Conservation (phyloP, 345 rosid species). For the Salix purpurea region DNA sequence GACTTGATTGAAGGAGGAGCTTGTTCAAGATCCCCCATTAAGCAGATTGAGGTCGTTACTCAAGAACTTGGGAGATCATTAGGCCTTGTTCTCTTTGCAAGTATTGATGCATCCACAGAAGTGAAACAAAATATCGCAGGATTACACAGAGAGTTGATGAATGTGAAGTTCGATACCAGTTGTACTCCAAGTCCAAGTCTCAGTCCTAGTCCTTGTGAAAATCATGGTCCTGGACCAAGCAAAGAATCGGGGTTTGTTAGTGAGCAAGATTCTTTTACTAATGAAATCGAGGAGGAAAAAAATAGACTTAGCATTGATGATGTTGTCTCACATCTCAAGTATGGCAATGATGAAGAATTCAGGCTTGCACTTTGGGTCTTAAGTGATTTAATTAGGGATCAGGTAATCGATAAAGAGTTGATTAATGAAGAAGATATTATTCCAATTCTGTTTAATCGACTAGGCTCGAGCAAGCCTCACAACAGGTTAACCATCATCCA, state of each 20-base stretch:
- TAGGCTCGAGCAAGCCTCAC: slow-evolving; percentile 35
- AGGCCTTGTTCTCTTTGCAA: slow-evolving; percentile 61
- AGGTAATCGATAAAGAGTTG: slow-evolving; percentile 39
- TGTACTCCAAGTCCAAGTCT: slow-evolving; percentile 28
- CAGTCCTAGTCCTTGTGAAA: slow-evolving; percentile 21
- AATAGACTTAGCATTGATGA: slow-evolving; percentile 37
- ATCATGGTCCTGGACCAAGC: slow-evolving; percentile 23
- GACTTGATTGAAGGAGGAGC: slow-evolving; percentile 25
- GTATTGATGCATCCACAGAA: slow-evolving; percentile 35
- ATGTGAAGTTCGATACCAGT: slow-evolving; percentile 28
- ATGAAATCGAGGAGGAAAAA: slow-evolving; percentile 38
- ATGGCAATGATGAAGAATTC: slow-evolving; percentile 46
- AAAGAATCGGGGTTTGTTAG: slow-evolving; percentile 29
- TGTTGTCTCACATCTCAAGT: slow-evolving; percentile 51
- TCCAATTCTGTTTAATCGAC: slow-evolving; percentile 37
- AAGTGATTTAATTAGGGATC: slow-evolving; percentile 23
- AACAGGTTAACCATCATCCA: slow-evolving; percentile 39
- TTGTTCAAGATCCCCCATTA: slow-evolving; percentile 27
- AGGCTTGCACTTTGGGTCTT: slow-evolving; percentile 36
- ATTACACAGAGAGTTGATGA: slow-evolving; percentile 57
- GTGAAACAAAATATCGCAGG: slow-evolving; percentile 36
- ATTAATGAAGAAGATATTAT: slow-evolving; percentile 41
- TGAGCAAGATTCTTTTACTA: slow-evolving; percentile 31
- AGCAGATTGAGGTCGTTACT: slow-evolving; percentile 39
- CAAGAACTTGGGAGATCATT: slow-evolving; percentile 64